A percentile compares a stretch with the other conserved stretches of the same genome.
phyloP scores from a whole-genome alignment of 2,329 filamentous ascomycete species.

The Colletotrichum lini region DNA sequence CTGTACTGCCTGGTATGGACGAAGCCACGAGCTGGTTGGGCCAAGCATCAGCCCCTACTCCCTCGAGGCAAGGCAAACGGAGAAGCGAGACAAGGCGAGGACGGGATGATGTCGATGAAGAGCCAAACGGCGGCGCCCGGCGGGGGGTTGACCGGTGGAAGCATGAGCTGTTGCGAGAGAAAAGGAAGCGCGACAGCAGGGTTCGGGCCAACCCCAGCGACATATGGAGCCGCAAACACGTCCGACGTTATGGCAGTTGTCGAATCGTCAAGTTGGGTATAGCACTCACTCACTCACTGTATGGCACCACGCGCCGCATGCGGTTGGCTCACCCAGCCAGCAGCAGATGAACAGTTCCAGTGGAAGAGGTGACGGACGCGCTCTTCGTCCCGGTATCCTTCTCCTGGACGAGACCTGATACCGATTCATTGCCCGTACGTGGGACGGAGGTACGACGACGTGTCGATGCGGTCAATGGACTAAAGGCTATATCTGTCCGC shows the following conservation, averaged over 20 bases:
- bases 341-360: constrained; percentile 5
- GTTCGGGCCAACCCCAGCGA: not conserved
- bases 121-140: constrained; percentile 27
- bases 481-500: not conserved
- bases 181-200: not conserved
- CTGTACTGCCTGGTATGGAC: not conserved
- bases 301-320: constrained; percentile 15
- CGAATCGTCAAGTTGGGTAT: not conserved
- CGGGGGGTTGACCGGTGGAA: constrained; percentile 14
- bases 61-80: not conserved
- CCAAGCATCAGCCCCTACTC: not conserved
- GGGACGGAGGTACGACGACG: not conserved
- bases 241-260: not conserved
- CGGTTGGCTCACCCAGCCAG: constrained; percentile 13
- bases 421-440: not conserved
- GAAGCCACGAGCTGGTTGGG: not conserved
- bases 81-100: constrained; percentile 6
- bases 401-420: constrained; percentile 9
- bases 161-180: not conserved
- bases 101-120: constrained; percentile 5
- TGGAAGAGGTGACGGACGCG: not conserved
- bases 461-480: not conserved
- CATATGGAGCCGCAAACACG: constrained; percentile 31
- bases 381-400: not conserved
- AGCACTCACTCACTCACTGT: not conserved